These are phyloP conservation scores for Lepidium didymum DNA, from an alignment of 345 rosid species.

Conservation along the genomic window DNA sequence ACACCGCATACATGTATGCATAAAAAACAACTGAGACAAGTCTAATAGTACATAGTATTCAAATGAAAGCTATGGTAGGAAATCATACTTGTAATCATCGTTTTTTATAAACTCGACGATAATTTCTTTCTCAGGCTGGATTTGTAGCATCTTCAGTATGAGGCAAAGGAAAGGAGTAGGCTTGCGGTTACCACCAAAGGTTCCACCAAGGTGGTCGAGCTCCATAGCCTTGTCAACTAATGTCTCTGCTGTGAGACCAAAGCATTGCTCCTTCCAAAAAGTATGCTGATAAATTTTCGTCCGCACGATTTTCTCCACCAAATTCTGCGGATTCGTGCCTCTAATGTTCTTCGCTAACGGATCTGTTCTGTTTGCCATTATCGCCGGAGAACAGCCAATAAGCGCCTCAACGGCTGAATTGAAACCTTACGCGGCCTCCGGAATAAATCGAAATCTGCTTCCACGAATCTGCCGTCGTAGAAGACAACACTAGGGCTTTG, in stretches of 20 bases:
- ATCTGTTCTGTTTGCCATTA: constrained; percentile 83
- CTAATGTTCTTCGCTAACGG: constrained; percentile 80
- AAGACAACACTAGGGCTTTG: constrained; percentile 17
- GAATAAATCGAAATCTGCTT: neutral
- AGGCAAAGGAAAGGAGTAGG: constrained; percentile 86
- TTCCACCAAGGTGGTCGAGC: constrained; percentile 82
- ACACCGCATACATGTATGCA: too few relatives aligned
- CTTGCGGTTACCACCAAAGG: constrained; percentile 75
- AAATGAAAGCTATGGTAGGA: neutral
- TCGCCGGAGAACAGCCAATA: neutral
- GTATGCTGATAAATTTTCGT: constrained; percentile 78
- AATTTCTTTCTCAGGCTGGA: constrained; percentile 90
- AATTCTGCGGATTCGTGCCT: constrained; percentile 86
- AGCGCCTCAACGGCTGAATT: neutral
- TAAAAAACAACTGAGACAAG: too few relatives aligned
- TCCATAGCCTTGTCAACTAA: constrained; percentile 92
- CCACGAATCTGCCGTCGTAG: neutral
- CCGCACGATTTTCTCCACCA: constrained; percentile 72
- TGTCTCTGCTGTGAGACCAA: constrained; percentile 85
- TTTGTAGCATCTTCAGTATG: constrained; percentile 84
- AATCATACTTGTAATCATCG: constrained; percentile 77
- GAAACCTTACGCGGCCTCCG: neutral
- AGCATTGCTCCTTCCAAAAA: constrained; percentile 93
- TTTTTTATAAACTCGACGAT: constrained; percentile 88
- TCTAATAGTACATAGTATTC: too few relatives aligned